Evolutionary conservation across 306 rosid species (phyloP).

Genomic region (Mucuna pruriens): DNA sequence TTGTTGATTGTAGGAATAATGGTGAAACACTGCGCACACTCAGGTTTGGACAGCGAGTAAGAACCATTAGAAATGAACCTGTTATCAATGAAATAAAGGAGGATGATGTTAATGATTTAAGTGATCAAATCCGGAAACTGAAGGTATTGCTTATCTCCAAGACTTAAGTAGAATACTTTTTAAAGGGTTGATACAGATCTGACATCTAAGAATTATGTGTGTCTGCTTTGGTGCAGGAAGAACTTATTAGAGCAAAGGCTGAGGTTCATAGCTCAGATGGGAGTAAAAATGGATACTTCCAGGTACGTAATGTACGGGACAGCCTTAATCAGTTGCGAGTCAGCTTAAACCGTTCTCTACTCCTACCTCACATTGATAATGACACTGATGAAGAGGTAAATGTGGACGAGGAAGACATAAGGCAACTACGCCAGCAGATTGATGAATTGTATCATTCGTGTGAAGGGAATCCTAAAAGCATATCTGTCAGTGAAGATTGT

Average conservation of each 20-base stretch:
- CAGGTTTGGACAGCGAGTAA: constrained; percentile 86
- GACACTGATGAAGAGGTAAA: constrained; percentile 67
- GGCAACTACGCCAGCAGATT: constrained; percentile 69
- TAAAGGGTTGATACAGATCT: constrained; percentile 4
- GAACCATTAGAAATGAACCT: constrained; percentile 74
- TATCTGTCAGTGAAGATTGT: constrained; percentile 54
- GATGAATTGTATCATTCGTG: constrained; percentile 62
- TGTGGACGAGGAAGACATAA: constrained; percentile 72
- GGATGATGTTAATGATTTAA: constrained; percentile 81
- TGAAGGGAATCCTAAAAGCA: constrained; percentile 52
- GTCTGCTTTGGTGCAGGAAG: constrained; percentile 67
- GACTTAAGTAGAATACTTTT: constrained; percentile 24
- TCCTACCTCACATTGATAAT: constrained; percentile 62
- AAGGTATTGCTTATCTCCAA: constrained; percentile 59
- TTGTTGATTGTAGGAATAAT: constrained; percentile 60
- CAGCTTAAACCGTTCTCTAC: constrained; percentile 86
- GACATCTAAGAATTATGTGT: constrained; percentile 19
- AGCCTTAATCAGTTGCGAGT: constrained; percentile 84
- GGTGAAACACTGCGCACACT: constrained; percentile 75
- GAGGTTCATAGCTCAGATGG: constrained; percentile 53
- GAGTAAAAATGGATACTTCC: constrained; percentile 58
- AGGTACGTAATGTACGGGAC: constrained; percentile 75
- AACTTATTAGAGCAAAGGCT: constrained; percentile 81
- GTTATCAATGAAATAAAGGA: constrained; percentile 88
- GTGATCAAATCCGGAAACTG: constrained; percentile 90